Base-by-base conservation (phyloP, 2,329 filamentous ascomycete genomes). In the Apiospora arundinis region DNA sequence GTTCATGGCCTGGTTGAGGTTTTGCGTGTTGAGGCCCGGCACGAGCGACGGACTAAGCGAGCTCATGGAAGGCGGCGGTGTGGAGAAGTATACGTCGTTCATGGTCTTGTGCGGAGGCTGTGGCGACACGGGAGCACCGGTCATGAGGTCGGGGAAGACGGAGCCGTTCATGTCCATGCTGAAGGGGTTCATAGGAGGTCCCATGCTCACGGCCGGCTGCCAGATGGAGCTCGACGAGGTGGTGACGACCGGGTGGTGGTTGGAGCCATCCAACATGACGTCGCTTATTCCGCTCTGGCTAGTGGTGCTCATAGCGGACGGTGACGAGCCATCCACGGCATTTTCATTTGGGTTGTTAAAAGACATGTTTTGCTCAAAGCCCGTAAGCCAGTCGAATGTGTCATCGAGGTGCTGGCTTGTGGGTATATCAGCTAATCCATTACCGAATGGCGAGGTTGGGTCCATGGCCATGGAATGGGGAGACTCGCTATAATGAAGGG, bases 251-350 rank as follows among this genome's bases (percentile, higher is more conserved):
- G 88, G 86, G 75, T 92, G 90, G 80, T 91, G 90, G 80, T 91
- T 92, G 48, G 90, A 90, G 72, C 93, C 94, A 81, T 98, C 95
- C 71, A 96, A 86, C 92, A 97, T 95, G 72, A 95, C 91, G 80
- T 98, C 96, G 82, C 94, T 97, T 81, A 95, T 93, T 68, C 92
- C 93, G 80, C 93, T 95, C 79, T 97, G 95, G 82, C 95, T 98
- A 72, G 93, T 94, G 60, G 94, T 97, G 84, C 95, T 98, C 81
- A 98, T 95, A 66, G 95, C 95, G 11, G 96, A 98, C 21, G 96
- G 96, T 18, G 96, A 98, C 14, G 96, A 98, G 72, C 93, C 95
- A 77, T 97, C 95, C 70, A 98, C 89, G 40, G 93, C 94, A 75
- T 91, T 92, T 76, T 97, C 95, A 77, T 92, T 92, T 70, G 86